Percentiles rank a stretch among this genome's conserved stretches.
phyloP scores from a whole-genome alignment of 2,329 filamentous ascomycete genomes.

The Drechslera avenae region DNA sequence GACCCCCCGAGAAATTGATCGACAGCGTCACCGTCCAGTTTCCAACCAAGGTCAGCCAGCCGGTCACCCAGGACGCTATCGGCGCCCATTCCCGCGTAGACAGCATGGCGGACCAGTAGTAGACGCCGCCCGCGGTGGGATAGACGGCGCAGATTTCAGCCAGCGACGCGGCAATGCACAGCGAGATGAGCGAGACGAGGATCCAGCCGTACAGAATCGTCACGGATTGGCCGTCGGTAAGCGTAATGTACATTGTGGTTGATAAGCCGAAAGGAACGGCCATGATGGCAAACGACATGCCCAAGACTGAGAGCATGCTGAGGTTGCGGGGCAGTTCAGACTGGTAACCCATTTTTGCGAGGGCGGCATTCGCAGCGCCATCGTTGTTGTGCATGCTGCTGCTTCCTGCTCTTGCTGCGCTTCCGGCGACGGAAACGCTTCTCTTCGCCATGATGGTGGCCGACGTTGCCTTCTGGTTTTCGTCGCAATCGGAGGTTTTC shows the following conservation, averaged over 20 bases:
- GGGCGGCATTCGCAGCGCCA: constrained; percentile 61
- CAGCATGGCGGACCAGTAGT: constrained; percentile 73
- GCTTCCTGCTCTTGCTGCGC: constrained; percentile 11
- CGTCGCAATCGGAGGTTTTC: no score
- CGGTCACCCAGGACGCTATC: constrained; percentile 70
- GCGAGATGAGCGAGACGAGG: constrained; percentile 67
- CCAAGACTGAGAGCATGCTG: constrained; percentile 72
- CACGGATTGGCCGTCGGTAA: constrained; percentile 71
- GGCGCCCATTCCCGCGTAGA: constrained; percentile 68
- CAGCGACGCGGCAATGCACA: constrained; percentile 71
- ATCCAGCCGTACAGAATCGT: constrained; percentile 75
- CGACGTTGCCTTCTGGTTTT: no score
- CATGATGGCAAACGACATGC: constrained; percentile 76
- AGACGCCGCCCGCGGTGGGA: constrained; percentile 75
- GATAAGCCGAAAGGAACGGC: constrained; percentile 70
- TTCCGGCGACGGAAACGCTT: constrained; percentile 26
- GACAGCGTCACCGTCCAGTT: constrained; percentile 70
- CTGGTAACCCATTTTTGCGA: constrained; percentile 71
- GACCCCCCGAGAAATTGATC: constrained; percentile 72
- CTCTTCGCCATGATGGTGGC: constrained; percentile 22
- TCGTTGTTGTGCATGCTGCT: constrained; percentile 35
- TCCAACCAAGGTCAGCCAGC: constrained; percentile 73
- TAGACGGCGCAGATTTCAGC: constrained; percentile 78
- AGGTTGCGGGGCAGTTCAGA: constrained; percentile 68
- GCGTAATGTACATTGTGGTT: constrained; percentile 71